Evolutionary conservation across 1,284 basidiomycete genomes (phyloP).

Genomic region (Rhodotorula sp.): DNA sequence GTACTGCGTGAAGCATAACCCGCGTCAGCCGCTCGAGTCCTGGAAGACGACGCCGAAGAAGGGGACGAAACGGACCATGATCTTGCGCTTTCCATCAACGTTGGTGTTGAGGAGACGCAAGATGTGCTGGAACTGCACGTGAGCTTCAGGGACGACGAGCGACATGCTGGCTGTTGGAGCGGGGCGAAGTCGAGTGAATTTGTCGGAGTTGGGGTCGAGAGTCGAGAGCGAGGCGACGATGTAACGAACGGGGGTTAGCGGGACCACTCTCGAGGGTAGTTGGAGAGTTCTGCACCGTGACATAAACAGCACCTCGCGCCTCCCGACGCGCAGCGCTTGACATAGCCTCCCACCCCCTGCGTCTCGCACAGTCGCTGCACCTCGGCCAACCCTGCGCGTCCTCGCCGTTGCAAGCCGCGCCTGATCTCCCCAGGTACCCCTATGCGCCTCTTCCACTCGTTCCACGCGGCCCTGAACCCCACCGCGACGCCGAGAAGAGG

Average conservation of each 20-base stretch:
- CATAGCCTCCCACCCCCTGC: too few relatives aligned
- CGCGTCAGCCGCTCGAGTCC: background rate
- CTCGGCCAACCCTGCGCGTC: too few relatives aligned
- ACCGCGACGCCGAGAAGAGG: too few relatives aligned
- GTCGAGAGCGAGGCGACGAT: background rate
- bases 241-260: background rate
- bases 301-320: too few relatives aligned
- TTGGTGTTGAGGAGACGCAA: conserved; percentile 99
- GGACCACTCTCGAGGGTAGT: too few relatives aligned
- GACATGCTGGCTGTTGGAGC: conserved; percentile 56
- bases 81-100: conserved; percentile 98
- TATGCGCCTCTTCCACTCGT: too few relatives aligned
- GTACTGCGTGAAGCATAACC: conserved; percentile 59
- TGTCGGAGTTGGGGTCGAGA: background rate
- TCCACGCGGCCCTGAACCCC: too few relatives aligned
- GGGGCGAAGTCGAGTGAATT: background rate
- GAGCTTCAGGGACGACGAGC: conserved; percentile 86
- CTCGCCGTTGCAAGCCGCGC: too few relatives aligned
- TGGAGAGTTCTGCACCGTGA: too few relatives aligned
- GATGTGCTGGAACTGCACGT: conserved; percentile 86
- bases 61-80: conserved; percentile 49
- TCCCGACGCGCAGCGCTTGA: too few relatives aligned
- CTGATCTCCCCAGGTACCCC: too few relatives aligned
- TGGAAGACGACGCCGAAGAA: background rate
- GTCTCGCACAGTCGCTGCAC: too few relatives aligned